A percentile compares a stretch with the other conserved stretches of the same genome.
Evolutionary conservation across 1,284 basidiomycete genomes (phyloP).

Genomic region (Veloboletus limbatus): DNA sequence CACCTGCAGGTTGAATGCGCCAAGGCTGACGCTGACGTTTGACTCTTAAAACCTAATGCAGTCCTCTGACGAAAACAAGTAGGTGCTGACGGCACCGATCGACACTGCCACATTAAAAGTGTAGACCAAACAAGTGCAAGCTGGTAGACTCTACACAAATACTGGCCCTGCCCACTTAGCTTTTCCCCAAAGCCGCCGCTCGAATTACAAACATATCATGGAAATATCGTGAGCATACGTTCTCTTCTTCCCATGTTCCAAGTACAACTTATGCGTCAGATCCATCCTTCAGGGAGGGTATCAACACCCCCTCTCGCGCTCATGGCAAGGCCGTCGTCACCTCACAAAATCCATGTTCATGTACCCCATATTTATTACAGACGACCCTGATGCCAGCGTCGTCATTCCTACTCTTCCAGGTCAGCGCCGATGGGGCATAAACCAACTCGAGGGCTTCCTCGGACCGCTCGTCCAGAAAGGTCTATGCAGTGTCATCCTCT

Average conservation of each 20-base stretch:
- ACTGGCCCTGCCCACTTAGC: too few species aligned
- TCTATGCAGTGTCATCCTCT: slow-evolving; percentile 89
- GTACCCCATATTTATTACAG: slow-evolving; percentile 97
- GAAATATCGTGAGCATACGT: slow-evolving; percentile 30
- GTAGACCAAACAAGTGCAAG: too few species aligned
- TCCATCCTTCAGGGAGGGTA: slow-evolving; percentile 93
- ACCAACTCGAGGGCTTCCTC: slow-evolving; percentile 87
- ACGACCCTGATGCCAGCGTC: slow-evolving; percentile 82
- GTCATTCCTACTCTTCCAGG: slow-evolving; percentile 78
- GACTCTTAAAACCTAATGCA: too few species aligned
- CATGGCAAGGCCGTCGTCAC: slow-evolving; percentile 75
- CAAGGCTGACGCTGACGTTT: too few species aligned
- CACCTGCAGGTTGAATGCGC: too few species aligned
- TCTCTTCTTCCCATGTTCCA: not conserved
- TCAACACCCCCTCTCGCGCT: slow-evolving; percentile 82
- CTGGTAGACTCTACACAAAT: too few species aligned
- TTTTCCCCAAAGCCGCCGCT: too few species aligned
- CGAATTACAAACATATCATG: slow-evolving; percentile 16
- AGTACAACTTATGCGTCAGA: slow-evolving; percentile 33
- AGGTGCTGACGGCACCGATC: too few species aligned
- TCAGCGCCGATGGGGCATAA: slow-evolving; percentile 92
- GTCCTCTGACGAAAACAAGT: too few species aligned
- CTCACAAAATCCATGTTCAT: slow-evolving; percentile 92
- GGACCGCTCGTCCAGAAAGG: slow-evolving; percentile 89
- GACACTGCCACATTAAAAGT: too few species aligned